These are phyloP conservation scores for bread wheat (Triticum aestivum) DNA, from an alignment of 176 grass and related monocot genomes.

Conservation along the genomic window DNA sequence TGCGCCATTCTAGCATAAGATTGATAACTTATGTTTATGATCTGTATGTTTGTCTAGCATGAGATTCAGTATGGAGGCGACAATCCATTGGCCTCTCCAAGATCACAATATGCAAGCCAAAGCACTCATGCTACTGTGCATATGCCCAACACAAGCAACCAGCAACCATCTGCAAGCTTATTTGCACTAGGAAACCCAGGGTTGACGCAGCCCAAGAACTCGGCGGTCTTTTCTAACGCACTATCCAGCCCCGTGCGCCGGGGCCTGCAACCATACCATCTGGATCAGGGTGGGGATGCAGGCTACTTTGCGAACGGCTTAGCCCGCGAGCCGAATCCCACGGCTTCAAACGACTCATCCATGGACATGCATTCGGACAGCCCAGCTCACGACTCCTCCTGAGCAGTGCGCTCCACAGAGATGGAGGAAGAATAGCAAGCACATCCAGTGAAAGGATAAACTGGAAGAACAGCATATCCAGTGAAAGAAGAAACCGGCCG, in stretches of 20 bases:
- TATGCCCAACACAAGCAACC: constrained; percentile 38
- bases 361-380: constrained; percentile 78
- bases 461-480: constrained; percentile 21
- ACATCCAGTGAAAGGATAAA: constrained; percentile 24
- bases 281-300: constrained; percentile 48
- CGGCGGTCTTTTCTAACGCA: constrained; percentile 53
- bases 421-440: not conserved
- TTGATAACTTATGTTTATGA: not conserved
- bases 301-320: constrained; percentile 33
- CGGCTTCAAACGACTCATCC: constrained; percentile 40
- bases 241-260: constrained; percentile 55
- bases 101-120: constrained; percentile 49
- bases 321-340: constrained; percentile 28
- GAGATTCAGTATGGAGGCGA: constrained; percentile 67
- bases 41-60: constrained; percentile 42
- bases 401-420: not conserved
- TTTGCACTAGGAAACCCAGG: constrained; percentile 27
- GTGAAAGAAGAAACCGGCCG: constrained; percentile 7
- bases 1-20: not conserved
- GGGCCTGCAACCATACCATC: constrained; percentile 62
- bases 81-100: constrained; percentile 47
- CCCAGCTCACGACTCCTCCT: constrained; percentile 39
- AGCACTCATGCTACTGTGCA: constrained; percentile 19
- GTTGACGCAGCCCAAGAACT: constrained; percentile 42
- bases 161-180: constrained; percentile 38